These are phyloP conservation scores for Lactifluus echinatus DNA, from an alignment of 768 basidiomycete species.

Conservation along the genomic window DNA sequence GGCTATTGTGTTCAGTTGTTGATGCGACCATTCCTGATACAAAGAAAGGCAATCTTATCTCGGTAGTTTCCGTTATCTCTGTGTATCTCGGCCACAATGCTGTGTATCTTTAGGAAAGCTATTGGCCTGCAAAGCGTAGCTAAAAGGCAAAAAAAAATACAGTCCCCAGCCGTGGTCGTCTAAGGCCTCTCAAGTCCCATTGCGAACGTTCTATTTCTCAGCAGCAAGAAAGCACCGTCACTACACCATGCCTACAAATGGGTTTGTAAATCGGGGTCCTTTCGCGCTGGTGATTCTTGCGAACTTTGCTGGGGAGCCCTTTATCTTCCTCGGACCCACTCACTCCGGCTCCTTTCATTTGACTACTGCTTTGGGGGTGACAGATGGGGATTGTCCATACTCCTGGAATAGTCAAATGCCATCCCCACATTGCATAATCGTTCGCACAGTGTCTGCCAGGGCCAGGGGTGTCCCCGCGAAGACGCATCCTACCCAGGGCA, in stretches of 20 bases:
- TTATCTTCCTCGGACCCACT: background rate
- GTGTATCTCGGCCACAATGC: too few relatives aligned
- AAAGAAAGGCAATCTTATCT: constrained; percentile 12
- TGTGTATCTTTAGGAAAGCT: background rate
- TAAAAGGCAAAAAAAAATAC: constrained; percentile 2
- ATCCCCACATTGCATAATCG: background rate
- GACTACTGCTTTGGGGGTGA: background rate
- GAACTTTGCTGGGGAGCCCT: background rate
- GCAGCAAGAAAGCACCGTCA: background rate
- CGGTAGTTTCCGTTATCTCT: background rate
- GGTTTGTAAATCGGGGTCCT: background rate
- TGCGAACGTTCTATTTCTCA: background rate
- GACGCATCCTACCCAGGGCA: background rate
- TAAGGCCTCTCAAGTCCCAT: background rate
- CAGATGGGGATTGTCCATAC: background rate
- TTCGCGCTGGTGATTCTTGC: background rate
- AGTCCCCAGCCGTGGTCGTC: background rate
- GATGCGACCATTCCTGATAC: background rate
- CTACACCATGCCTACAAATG: background rate
- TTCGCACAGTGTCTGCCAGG: background rate
- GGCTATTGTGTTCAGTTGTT: background rate
- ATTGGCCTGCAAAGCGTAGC: background rate
- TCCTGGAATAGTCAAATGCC: background rate
- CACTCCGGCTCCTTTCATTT: background rate
- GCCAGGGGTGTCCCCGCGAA: background rate